Base-by-base conservation (phyloP, 305 asterid genomes). In the Ruellia speciosa region DNA sequence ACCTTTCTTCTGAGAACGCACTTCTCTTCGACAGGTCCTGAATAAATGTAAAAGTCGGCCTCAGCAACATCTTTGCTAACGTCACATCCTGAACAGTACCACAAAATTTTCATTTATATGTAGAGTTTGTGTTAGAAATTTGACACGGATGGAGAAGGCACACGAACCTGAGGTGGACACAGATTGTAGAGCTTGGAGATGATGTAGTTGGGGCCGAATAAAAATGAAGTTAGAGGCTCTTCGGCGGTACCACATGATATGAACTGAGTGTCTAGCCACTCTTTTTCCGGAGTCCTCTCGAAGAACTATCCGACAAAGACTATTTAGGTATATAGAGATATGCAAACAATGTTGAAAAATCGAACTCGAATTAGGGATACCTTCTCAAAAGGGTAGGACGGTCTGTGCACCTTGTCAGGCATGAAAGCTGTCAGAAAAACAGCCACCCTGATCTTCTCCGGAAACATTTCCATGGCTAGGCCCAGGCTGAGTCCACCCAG, bases 401-500 rank as follows among this genome's bases (percentile, higher is more conserved):
- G 84, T 0, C 7, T 18, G 39, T 75, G 83, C 9, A 45, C 24
- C 35, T 62, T 3, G 57, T 84, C 84, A 18, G 90, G 87, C 88
- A 87, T 70, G 54, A 82, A 75, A 2, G 96, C 96, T 6, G 85
- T 12, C 4, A 84, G 34, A 43, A 87, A 82, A 60, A 84, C 81
- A 20, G 90, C 94, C 3, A 37, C 67, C 5, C 46, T 46, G 48
- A 84, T 70, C 69, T 78, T 87, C 34, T 77, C 15, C 0, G 90
- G 84, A 40, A 62, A 77, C 58, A 60, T 72, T 0, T 84, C 90
- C 86, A 84, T 80, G 5, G 80, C 86, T 52, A 76, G 68, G n/a
- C 69, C 74, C 12, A 80, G 18, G 50, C 57, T 72, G 66, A 84
- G 0, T 17, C 95, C 94, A 7, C 94, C 95, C 6, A 83, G 74